A percentile compares a stretch with the other conserved stretches of the same genome.
Conservation (phyloP, 345 rosid species). For the Angophora floribunda region DNA sequence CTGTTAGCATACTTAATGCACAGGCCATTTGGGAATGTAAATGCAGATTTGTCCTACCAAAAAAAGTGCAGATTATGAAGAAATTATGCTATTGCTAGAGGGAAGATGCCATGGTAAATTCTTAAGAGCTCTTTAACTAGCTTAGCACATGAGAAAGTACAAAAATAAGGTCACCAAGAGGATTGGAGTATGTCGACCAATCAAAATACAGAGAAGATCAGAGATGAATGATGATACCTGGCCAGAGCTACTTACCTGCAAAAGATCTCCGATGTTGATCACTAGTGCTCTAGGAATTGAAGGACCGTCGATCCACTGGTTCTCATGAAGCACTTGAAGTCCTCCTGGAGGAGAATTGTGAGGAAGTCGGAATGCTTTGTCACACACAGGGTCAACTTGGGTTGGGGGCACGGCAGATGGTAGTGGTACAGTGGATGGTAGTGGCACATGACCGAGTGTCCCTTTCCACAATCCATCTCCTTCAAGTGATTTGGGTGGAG, state of each 20-base stretch:
- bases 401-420: conserved; percentile 44
- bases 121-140: not conserved
- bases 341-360: conserved; percentile 33
- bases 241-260: conserved; percentile 21
- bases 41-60: not conserved
- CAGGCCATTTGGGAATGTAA: not conserved
- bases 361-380: conserved; percentile 29
- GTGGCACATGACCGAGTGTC: conserved; percentile 8
- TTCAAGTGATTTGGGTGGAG: conserved; percentile 20
- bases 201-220: not conserved
- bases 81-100: not conserved
- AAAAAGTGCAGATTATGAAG: not conserved
- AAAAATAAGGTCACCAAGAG: not conserved
- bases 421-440: too few species aligned
- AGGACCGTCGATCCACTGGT: conserved; percentile 9
- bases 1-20: not conserved
- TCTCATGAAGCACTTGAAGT: conserved; percentile 2
- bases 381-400: conserved; percentile 36
- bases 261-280: conserved; percentile 37
- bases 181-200: not conserved
- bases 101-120: not conserved
- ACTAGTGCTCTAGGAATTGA: conserved; percentile 32
- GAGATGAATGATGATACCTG: not conserved
- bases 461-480: conserved; percentile 7
- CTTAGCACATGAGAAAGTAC: not conserved